Base-by-base conservation (phyloP, 345 rosid species). In the Bruguiera gymnorhiza region DNA sequence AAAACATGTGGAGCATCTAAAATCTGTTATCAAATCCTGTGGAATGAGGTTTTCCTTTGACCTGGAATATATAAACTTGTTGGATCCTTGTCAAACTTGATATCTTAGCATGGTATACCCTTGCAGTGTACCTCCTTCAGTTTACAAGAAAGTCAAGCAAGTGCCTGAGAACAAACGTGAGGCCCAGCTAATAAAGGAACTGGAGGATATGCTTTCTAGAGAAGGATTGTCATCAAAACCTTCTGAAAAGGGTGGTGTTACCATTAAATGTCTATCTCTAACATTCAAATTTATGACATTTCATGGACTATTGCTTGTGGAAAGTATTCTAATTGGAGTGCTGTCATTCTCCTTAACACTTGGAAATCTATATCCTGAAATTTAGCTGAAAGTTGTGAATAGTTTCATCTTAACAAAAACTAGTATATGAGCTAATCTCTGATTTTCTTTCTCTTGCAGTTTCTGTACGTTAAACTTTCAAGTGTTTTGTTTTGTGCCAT, bases 141-240 rank as follows among this genome's bases (percentile, higher is more conserved):
- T 92, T 69, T 95, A 95, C 82, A 89, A 75, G 83, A 95, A 88
- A 79, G 97, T 84, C 70, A 92, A 90, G 82, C 93, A 89, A 80
- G 93, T 70, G 20, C 83, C 94, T 64, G 98, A 92, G 83, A 84
- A 82, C 67, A 86, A 92, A 66, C 92, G 94, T 0, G 98, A 95
- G 82, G 81, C 88, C 60, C 81, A 77, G 73, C 77, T 95, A 58
- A 81, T 92, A 68, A 85, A 85, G 82, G 99, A 92, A 76, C 89
- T 92, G 36, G 86, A 90, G 79, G 86, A 83, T 67, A 85, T 95
- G 65, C 98, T 95, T 75, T 82, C 94, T 65, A 95, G 72, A 82
- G 97, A 95, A 85, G 96, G 96, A 59, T 74, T 92, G 79, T 92
- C 97, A 23, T 76, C 91, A 66, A 79, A 85, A 63, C 97, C 99